Base-by-base conservation (phyloP, 1,139 yeast species). In the Scheffersomyces parashehatae region DNA sequence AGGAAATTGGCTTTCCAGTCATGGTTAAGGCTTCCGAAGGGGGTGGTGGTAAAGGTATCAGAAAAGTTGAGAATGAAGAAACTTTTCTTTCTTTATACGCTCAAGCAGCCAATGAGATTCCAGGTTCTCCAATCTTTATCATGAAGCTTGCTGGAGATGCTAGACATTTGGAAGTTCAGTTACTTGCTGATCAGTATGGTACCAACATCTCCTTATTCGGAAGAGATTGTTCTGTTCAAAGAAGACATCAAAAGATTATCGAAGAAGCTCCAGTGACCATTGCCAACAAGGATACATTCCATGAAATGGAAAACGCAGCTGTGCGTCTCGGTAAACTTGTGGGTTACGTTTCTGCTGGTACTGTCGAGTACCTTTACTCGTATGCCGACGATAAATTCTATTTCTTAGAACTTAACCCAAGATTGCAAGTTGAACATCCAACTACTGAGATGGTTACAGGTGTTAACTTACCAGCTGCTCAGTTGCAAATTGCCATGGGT, bases 401-500 rank as follows among this genome's bases (percentile, higher is more conserved):
- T 77, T 93, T 93, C 67, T 79, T 93, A 65, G 99, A 93, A 73
- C 79, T 93, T 64, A 93, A 93, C 68, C 99, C 99, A 59, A 87
- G 99, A 78, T 79, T 93, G 65, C 99, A 93, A 77, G 99, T 93
- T 51, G 99, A 93, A 78, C 99, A 93, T 77, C 99, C 99, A 59
- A 93, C 99, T 41, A 93, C 99, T 35, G 99, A 93, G 75, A 93
- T 93, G 99, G 99, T 89, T 44, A 86, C 96, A 26, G 99, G 99
- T 53, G 98, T 93, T 43, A 93, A 93, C 65, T 79, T 93, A 64
- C 99, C 99, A 33, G 96, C 97, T 48, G 97, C 99, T 40, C 99
- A 93, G 74, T 81, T 93, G 54, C 98, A 93, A 71, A 88, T 93
- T 70, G 98, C 99, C 53, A 93, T 93, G 99, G 99, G 99, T 79